Evolutionary conservation across 352 stramenopile species (phyloP), one percentile per base, ranked within the genome.

Genomic region (Phytopythium litorale): DNA sequence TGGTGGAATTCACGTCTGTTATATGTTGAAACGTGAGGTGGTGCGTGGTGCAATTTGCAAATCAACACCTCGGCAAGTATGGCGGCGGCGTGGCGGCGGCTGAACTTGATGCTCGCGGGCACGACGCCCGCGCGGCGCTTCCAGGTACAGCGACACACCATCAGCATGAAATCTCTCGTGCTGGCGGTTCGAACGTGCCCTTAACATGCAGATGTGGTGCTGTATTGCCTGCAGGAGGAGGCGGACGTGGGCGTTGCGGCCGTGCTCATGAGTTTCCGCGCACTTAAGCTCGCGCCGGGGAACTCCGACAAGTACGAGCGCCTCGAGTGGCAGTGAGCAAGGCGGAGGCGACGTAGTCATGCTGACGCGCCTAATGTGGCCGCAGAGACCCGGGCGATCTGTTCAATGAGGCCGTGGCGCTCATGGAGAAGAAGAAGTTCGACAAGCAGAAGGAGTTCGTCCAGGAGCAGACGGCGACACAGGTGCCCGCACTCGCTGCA

Each of bases 401-500:
- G 35, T 95, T 95, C 58, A 68, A 92, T 45, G 65, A 89, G 64
- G 86, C 86, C 5, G 84, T 95, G 37, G 75, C 73, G 42, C 66
- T 73, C 33, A 76, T 95, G 66, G 73, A 88, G 40, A 78, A 76
- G 59, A 89, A 88, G 55, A 88, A 91, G 48, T 93, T 92, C 56
- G 84, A 92, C 38, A 71, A 95, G 68, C 86, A 95, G 62, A 88
- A 88, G 65, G 56, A 76, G 43, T 90, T 84, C 57, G 81, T 91
- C 53, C 84, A 93, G 56, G 58, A 78, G 12, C 67, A 88, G 62
- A 65, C 91, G 25, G 67, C 69, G 6, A 72, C 80, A 0, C 86
- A 95, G 73, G 79, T 87, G 1, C 18, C 23, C 23, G 9, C 21
- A 18, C 19, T 25, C 7, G n/a, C 15, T 42, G 11, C 0, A 38